Evolutionary conservation across 2,329 filamentous ascomycete genomes (phyloP).

Genomic region (Fusarium staphyleae): DNA sequence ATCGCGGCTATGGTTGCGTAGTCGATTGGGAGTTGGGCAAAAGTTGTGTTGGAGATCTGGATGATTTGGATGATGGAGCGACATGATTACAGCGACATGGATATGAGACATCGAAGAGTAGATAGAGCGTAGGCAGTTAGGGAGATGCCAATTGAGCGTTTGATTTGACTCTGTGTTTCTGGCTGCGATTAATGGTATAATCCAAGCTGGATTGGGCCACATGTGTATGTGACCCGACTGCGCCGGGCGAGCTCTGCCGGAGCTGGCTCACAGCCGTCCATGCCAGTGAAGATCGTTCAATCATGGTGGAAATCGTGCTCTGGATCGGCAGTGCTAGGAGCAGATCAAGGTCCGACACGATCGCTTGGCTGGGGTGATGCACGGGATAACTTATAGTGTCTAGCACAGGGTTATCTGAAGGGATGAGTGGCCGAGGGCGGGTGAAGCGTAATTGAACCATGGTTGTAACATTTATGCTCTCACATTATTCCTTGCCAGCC

Average conservation of each 20-base stretch:
- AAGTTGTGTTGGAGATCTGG: background rate
- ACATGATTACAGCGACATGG: conserved; percentile 16
- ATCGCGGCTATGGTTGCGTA: background rate
- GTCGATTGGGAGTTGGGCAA: background rate
- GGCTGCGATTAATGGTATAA: background rate
- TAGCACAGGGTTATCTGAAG: background rate
- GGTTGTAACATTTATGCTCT: conserved; percentile 23
- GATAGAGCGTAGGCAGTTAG: background rate
- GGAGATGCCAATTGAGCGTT: conserved; percentile 5
- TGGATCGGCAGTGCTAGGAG: no score
- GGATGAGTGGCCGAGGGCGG: background rate
- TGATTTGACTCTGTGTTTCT: background rate
- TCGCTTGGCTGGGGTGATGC: no score
- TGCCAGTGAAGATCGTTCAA: no score
- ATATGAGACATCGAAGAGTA: background rate
- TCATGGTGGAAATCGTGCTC: no score
- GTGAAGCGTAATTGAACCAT: background rate
- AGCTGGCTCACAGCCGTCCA: no score
- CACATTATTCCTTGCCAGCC: conserved; percentile 32
- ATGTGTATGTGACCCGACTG: no score
- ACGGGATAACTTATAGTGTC: no score
- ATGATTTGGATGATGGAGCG: conserved; percentile 16
- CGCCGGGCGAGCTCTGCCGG: no score
- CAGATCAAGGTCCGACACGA: no score
- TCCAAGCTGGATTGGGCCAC: no score